phyloP scores from a whole-genome alignment of 2,329 filamentous ascomycete species.

The Sporothrix globosa region DNA sequence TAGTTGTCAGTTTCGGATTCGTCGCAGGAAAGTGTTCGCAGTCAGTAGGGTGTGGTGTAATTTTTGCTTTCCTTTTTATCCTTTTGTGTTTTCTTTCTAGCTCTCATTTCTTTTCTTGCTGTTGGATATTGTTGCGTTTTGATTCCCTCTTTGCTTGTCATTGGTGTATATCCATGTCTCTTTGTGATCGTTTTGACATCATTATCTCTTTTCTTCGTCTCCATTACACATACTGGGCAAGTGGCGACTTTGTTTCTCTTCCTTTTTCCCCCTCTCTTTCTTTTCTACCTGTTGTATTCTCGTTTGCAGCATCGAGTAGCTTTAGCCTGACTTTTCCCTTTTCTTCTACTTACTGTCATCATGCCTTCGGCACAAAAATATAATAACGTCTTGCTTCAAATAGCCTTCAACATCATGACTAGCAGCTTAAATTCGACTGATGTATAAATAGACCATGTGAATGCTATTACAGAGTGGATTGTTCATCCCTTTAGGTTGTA shows the following conservation, averaged over 20 bases:
- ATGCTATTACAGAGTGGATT: background rate
- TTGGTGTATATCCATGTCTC: background rate
- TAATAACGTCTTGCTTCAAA: constrained; percentile 5
- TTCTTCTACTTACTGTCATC: background rate
- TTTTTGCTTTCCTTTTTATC: constrained; percentile 60
- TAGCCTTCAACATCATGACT: too few relatives aligned
- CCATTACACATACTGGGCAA: background rate
- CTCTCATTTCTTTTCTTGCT: constrained; percentile 45
- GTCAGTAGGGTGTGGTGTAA: too few relatives aligned
- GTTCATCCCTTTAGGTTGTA: background rate
- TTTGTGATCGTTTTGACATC: background rate
- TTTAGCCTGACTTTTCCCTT: constrained; percentile 8
- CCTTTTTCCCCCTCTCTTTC: background rate
- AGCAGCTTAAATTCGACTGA: background rate
- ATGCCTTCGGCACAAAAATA: background rate
- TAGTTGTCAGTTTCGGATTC: background rate
- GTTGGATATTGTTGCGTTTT: constrained; percentile 6
- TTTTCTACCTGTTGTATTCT: background rate
- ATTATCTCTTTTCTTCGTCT: background rate
- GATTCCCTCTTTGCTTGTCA: constrained; percentile 15
- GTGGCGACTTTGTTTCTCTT: background rate
- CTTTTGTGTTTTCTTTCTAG: background rate
- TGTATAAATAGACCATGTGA: background rate
- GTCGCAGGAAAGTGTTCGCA: background rate
- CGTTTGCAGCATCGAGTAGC: constrained; percentile 12